These are phyloP conservation scores for Paramecium biaurelia DNA, from an alignment of 73 alveolate species.

Conservation along the genomic window DNA sequence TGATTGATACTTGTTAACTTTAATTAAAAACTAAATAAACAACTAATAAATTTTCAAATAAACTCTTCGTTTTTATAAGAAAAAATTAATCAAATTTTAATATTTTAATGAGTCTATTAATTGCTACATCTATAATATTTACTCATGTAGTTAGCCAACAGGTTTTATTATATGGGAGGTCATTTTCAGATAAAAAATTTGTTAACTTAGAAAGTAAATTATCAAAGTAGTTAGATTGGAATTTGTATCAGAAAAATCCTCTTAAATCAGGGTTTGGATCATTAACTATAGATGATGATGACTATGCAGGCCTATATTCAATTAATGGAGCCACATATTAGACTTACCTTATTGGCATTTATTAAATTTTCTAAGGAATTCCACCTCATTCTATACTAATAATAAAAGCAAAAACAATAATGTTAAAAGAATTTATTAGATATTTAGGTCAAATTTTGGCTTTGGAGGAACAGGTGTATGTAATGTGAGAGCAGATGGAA, in stretches of 20 bases:
- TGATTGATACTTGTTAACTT: not conserved
- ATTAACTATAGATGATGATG: not conserved
- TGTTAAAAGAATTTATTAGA: not conserved
- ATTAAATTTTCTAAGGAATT: not conserved
- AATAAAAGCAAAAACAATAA: not conserved
- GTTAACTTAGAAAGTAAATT: not conserved
- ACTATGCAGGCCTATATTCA: not conserved
- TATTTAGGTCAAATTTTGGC: not conserved
- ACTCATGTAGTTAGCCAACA: not conserved
- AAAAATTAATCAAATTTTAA: too few relatives aligned
- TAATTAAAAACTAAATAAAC: too few relatives aligned
- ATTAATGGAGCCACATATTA: not conserved
- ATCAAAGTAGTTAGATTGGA: not conserved
- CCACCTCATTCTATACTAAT: not conserved
- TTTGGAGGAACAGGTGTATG: not conserved
- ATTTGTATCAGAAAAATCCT: not conserved
- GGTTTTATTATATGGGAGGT: not conserved
- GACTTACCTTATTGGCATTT: not conserved
- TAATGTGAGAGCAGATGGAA: not conserved
- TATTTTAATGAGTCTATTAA: not conserved
- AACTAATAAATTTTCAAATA: too few relatives aligned
- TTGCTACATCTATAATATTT: not conserved
- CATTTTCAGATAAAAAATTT: not conserved
- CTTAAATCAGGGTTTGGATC: not conserved
- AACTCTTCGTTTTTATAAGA: not conserved